Base-by-base conservation (phyloP, 129 eudicot species). In the Artemisia tridentata region DNA sequence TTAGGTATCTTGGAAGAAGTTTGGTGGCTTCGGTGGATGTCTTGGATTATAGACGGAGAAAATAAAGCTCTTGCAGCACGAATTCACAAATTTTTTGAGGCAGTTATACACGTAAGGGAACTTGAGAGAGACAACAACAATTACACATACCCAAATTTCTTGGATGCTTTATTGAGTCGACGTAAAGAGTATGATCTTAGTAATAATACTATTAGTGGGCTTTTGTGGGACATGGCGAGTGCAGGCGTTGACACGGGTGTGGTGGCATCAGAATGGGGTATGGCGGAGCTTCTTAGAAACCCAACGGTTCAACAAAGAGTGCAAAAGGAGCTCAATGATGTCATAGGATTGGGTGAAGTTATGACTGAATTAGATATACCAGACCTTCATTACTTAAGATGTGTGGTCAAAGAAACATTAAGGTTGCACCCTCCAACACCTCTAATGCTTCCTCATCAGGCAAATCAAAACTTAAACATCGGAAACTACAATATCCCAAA, bases 361-460 rank as follows among this genome's bases (percentile, higher is more conserved):
- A 72, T 65, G 78, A 49, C 63, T 0, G 78, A 79, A 10, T 64
- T 38, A 17, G 65, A 72, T 59, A 38, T 65, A 45, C 64, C 72
- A 6, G 56, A 59, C 41, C 63, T 79, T 21, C 82, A 69, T n/a
- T 79, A 79, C 71, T 19, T 79, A 17, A 67, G 57, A 58, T 65
- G 68, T 49, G 62, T 79, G 50, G 74, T 63, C 47, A 79, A 79
- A 20, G 82, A 79, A 72, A 63, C 82, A 0, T 51, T 72, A 57
- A 72, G 78, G 65, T 53, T 79, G 11, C 83, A 79, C 54, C 75
- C 83, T 58, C 75, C 83, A 20, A 57, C 53, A 5, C 83, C 79
- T 4, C 64, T 72, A 47, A 65, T 66, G 65, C 61, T 72, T 19
- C 82, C 82, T 19, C 82, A 58, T 41, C 41, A 54, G 38, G 73